Evolutionary conservation across 2,329 filamentous ascomycete species (phyloP).

Genomic region (Ceratocystis cubensis): DNA sequence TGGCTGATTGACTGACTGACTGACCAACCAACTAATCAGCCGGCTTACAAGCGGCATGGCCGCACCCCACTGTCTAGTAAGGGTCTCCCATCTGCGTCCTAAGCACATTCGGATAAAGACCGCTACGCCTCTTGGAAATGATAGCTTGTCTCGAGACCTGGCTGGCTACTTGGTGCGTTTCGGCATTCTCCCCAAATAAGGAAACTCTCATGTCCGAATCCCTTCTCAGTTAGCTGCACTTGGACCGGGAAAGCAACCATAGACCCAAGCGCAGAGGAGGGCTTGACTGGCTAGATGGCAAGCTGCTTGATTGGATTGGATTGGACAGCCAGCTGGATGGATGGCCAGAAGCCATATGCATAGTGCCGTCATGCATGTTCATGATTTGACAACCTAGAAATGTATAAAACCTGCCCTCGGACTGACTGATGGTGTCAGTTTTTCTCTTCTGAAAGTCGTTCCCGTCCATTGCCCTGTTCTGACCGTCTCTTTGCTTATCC

Average conservation of each 20-base stretch:
- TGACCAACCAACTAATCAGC: too few species aligned
- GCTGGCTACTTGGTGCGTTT: slow-evolving; percentile 7
- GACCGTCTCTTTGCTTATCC: neutral
- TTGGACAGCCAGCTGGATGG: neutral
- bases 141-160: slow-evolving; percentile 17
- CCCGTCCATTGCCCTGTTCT: neutral
- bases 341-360: neutral
- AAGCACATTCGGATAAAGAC: neutral
- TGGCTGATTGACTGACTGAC: too few species aligned
- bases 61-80: neutral
- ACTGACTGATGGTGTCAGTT: neutral
- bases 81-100: neutral
- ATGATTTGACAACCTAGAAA: neutral
- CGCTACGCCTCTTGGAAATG: neutral
- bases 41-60: neutral
- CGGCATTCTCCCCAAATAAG: neutral
- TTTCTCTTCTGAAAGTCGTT: neutral
- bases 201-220: slow-evolving; percentile 1
- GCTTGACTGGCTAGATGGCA: neutral
- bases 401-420: slow-evolving; percentile 3
- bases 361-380: slow-evolving; percentile 6
- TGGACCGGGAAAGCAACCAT: neutral
- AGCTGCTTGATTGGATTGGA: neutral
- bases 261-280: neutral
- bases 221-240: neutral